phyloP scores from a whole-genome alignment of 768 basidiomycete species.

The Pholiota conissans region DNA sequence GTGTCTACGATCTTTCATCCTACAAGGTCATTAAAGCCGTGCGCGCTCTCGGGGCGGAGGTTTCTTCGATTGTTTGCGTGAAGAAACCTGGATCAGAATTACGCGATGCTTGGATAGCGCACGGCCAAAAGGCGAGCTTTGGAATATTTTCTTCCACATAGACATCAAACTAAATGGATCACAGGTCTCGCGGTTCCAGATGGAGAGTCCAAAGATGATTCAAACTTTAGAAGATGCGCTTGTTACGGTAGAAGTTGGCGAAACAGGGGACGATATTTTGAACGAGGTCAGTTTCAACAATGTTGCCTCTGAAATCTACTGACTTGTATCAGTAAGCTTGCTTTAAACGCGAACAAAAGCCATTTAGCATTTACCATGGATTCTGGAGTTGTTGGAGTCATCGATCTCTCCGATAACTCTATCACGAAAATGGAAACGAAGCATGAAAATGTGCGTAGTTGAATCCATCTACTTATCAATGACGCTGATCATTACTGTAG shows the following conservation, averaged over 20 bases:
- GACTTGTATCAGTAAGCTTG: slow-evolving; percentile 56
- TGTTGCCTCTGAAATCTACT: slow-evolving; percentile 12
- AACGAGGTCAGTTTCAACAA: slow-evolving; percentile 58
- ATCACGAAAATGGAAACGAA: slow-evolving; percentile 58
- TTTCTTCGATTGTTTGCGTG: slow-evolving; percentile 61
- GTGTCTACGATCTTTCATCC: slow-evolving; percentile 62
- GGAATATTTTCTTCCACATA: not conserved
- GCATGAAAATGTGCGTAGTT: slow-evolving; percentile 60
- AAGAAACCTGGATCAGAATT: slow-evolving; percentile 39
- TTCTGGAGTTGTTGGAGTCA: slow-evolving; percentile 63
- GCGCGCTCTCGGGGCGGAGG: slow-evolving; percentile 52
- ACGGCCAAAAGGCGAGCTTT: slow-evolving; percentile 52
- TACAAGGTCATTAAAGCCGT: slow-evolving; percentile 65
- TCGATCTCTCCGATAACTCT: slow-evolving; percentile 53
- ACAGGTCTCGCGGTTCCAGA: slow-evolving; percentile 44
- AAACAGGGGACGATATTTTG: slow-evolving; percentile 54
- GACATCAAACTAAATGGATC: not conserved
- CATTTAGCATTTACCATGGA: slow-evolving; percentile 72
- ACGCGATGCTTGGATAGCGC: slow-evolving; percentile 64
- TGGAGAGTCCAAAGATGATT: slow-evolving; percentile 54
- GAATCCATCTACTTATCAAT: not conserved
- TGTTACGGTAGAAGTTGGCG: slow-evolving; percentile 43
- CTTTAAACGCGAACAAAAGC: slow-evolving; percentile 52
- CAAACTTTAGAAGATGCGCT: slow-evolving; percentile 50
- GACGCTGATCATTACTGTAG: slow-evolving; percentile 32